Conservation (phyloP, 371 early-diverging fungal genomes). For the Mortierella polycephala region DNA sequence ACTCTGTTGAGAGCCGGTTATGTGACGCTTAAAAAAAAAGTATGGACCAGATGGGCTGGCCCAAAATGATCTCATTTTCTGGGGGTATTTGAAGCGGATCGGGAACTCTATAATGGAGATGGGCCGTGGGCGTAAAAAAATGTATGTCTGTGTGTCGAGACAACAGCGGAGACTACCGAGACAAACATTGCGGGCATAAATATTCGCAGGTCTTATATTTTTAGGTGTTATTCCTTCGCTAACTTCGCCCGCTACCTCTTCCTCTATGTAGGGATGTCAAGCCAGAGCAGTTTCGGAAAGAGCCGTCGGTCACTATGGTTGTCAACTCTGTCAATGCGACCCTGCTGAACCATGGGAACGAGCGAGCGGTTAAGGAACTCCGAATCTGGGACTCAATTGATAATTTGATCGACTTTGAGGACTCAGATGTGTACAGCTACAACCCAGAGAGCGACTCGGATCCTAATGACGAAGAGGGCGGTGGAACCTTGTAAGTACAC, state of each 20-base stretch:
- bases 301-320: constrained; percentile 76
- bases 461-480: constrained; percentile 87
- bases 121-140: no score
- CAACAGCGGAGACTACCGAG: no score
- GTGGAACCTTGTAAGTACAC: constrained; percentile 52
- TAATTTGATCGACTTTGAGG: constrained; percentile 79
- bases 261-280: constrained; percentile 73
- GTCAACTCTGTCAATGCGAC: constrained; percentile 89
- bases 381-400: constrained; percentile 88
- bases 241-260: neutral
- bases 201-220: no score
- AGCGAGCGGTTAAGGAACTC: constrained; percentile 54
- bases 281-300: constrained; percentile 87
- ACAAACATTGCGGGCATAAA: no score
- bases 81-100: no score
- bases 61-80: no score
- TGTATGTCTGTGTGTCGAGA: no score
- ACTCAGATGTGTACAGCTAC: constrained; percentile 90
- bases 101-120: no score
- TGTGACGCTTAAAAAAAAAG: no score
- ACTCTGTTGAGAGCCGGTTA: no score
- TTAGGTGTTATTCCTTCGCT: neutral
- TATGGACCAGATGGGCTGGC: no score
- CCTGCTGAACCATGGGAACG: constrained; percentile 85
- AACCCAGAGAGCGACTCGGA: constrained; percentile 87